phyloP scores from a whole-genome alignment of 306 rosid species.

The Glycine latifolia region DNA sequence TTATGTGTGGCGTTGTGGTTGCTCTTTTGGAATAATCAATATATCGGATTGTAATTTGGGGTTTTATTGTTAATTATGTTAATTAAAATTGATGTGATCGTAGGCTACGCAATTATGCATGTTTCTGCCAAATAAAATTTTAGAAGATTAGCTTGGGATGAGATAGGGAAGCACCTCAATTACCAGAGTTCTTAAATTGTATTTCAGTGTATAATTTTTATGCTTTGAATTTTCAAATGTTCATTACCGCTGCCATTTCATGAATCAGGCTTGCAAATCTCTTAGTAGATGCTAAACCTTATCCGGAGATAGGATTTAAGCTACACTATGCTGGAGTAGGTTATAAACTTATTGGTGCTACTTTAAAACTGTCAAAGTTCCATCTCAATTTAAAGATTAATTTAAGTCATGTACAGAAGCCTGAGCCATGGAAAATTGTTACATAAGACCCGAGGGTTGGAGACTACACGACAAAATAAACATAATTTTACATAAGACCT shows the following conservation, averaged over 20 bases:
- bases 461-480: no score
- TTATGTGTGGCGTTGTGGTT: constrained; percentile 18
- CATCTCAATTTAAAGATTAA: background rate
- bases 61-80: background rate
- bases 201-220: background rate
- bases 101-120: background rate
- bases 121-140: background rate
- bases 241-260: no score
- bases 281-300: no score
- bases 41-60: background rate
- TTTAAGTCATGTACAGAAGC: background rate
- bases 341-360: background rate
- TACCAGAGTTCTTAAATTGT: constrained; percentile 18
- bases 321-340: background rate
- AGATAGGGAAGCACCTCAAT: background rate
- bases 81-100: background rate
- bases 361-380: background rate
- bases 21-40: background rate
- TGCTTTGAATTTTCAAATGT: constrained; percentile 6
- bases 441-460: no score
- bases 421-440: background rate
- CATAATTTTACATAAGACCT: background rate
- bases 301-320: background rate
- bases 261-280: no score
- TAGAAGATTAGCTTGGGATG: background rate